Conservation (phyloP, 2,329 filamentous ascomycete genomes). For the Exophiala oligosperma region DNA sequence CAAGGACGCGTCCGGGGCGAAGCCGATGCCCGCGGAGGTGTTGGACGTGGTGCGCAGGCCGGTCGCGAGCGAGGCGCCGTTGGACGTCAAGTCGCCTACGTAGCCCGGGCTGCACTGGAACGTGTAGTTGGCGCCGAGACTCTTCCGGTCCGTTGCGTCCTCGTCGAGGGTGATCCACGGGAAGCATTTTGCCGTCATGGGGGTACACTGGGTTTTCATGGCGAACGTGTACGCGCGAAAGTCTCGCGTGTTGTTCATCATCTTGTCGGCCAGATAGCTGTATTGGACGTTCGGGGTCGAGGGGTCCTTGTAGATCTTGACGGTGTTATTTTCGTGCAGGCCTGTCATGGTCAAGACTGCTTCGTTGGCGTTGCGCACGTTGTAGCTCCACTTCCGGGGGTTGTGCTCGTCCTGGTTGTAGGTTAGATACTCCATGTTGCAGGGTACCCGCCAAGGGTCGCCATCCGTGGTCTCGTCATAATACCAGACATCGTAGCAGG, state of each 20-base stretch:
- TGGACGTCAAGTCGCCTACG: conserved; percentile 68
- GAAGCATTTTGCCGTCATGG: background rate
- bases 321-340: background rate
- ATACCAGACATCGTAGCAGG: background rate
- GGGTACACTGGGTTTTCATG: conserved; percentile 2
- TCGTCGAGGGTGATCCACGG: background rate
- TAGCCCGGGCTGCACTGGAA: conserved; percentile 48
- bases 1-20: background rate
- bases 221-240: conserved; percentile 11
- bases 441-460: no score
- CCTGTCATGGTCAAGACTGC: background rate
- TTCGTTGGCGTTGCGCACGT: background rate
- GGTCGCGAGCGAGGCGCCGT: conserved; percentile 63
- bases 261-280: conserved; percentile 4
- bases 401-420: background rate
- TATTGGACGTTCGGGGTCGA: conserved; percentile 3
- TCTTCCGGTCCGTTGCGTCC: background rate
- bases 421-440: no score
- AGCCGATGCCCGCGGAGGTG: conserved; percentile 58
- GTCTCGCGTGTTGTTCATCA: conserved; percentile 1
- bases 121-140: conserved; percentile 20
- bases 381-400: background rate
- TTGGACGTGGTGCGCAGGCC: conserved; percentile 59
- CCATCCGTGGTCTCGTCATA: background rate
- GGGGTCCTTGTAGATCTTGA: background rate